phyloP scores from a whole-genome alignment of 441 rosid species.

The Erodium chrysanthum region DNA sequence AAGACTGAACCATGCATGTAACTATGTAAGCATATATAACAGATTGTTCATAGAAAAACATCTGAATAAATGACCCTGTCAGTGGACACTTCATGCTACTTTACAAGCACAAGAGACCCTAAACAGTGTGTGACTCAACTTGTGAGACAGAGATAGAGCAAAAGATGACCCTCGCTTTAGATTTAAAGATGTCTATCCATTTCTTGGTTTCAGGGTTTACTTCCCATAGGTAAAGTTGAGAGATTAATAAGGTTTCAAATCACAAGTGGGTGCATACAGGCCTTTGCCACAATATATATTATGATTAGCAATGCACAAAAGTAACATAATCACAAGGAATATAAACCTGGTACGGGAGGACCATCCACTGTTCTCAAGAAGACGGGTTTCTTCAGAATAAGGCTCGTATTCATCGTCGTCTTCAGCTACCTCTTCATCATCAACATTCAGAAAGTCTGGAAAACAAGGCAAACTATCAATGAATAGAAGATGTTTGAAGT shows the following conservation, averaged over 20 bases:
- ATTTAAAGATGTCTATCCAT: too few species aligned
- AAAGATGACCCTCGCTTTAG: too few species aligned
- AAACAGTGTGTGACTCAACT: too few species aligned
- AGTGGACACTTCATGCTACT: too few species aligned
- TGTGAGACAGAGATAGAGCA: too few species aligned
- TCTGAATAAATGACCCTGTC: too few species aligned
- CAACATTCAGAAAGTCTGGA: conserved; percentile 76
- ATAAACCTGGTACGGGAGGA: conserved; percentile 93
- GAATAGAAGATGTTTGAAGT: conserved; percentile 1
- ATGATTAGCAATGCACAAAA: too few species aligned
- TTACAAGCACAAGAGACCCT: too few species aligned
- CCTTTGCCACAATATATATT: neutral
- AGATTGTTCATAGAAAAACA: neutral
- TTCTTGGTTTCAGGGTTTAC: too few species aligned
- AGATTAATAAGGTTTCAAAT: neutral
- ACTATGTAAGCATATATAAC: neutral
- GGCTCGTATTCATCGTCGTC: conserved; percentile 52
- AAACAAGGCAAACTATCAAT: conserved; percentile 18
- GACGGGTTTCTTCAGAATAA: conserved; percentile 44
- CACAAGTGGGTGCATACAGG: neutral
- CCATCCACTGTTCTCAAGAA: conserved; percentile 93
- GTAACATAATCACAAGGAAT: neutral
- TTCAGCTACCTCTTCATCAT: conserved; percentile 69
- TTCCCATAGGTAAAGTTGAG: neutral
- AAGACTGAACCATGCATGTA: neutral